These are phyloP conservation scores for Amanita rubescens DNA, from an alignment of 768 basidiomycete genomes.

Conservation along the genomic window DNA sequence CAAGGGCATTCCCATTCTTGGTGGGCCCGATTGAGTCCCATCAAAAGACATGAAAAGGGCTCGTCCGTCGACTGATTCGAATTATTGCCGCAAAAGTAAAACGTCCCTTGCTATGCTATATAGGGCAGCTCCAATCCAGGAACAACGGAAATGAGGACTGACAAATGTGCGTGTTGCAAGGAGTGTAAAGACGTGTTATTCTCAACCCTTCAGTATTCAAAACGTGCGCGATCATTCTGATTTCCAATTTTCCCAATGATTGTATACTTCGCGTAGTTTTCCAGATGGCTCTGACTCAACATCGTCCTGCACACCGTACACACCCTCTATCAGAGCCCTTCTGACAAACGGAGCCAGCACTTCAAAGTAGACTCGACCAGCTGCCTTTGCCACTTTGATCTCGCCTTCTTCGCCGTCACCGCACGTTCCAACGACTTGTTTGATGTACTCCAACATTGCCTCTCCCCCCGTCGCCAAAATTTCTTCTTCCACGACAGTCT, in stretches of 20 bases:
- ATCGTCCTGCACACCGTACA: constrained; percentile 3
- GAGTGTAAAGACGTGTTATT: not conserved
- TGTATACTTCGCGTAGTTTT: constrained; percentile 1
- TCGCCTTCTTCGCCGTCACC: constrained; percentile 17
- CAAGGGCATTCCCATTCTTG: too few relatives aligned
- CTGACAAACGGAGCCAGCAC: constrained; percentile 66
- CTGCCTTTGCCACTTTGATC: constrained; percentile 32
- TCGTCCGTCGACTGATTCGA: too few relatives aligned
- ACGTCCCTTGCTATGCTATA: too few relatives aligned
- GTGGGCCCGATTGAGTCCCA: too few relatives aligned
- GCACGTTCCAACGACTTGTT: constrained; percentile 15
- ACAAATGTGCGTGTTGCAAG: too few relatives aligned
- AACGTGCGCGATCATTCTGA: not conserved
- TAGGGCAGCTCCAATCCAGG: too few relatives aligned
- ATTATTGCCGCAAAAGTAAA: too few relatives aligned
- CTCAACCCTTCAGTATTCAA: not conserved
- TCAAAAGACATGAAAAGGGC: too few relatives aligned
- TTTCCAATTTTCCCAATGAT: constrained; percentile 3
- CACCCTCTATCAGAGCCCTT: constrained; percentile 52
- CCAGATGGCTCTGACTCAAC: not conserved
- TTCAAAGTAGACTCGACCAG: constrained; percentile 49
- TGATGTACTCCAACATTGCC: constrained; percentile 39
- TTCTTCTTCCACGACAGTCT: constrained; percentile 38
- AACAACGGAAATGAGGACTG: too few relatives aligned
- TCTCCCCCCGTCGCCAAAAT: constrained; percentile 40